phyloP scores from a whole-genome alignment of 2,329 filamentous ascomycete species.

The Cryphonectria naterciae region DNA sequence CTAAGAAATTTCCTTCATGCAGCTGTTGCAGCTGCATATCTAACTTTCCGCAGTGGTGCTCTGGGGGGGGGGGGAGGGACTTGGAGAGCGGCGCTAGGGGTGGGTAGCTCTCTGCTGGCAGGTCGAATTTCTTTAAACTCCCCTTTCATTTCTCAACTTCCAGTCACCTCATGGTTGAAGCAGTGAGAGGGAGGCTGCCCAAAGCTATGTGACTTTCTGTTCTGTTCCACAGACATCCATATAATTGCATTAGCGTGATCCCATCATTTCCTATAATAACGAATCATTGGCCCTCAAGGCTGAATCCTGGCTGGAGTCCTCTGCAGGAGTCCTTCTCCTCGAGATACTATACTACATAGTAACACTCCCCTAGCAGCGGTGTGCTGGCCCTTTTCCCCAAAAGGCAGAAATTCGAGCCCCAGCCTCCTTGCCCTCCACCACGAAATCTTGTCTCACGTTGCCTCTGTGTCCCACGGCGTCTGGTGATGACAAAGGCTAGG shows the following conservation, averaged over 20 bases:
- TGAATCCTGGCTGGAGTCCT: background rate
- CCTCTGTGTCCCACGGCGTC: background rate
- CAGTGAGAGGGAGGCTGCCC: background rate
- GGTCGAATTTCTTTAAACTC: too few species aligned
- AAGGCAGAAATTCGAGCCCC: background rate
- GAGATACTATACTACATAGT: background rate
- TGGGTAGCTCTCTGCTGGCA: too few species aligned
- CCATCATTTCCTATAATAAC: too few species aligned
- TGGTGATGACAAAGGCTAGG: background rate
- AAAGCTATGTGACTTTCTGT: background rate
- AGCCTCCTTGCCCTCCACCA: background rate
- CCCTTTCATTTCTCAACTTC: background rate
- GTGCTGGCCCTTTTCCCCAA: background rate
- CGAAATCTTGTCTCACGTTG: background rate
- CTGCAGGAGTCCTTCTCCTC: too few species aligned
- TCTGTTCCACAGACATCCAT: background rate
- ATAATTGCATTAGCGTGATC: too few species aligned
- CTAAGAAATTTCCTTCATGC: too few species aligned
- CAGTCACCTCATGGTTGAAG: background rate
- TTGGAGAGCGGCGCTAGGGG: too few species aligned
- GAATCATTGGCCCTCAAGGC: too few species aligned
- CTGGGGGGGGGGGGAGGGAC: too few species aligned
- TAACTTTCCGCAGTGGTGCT: too few species aligned
- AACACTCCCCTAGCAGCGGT: background rate
- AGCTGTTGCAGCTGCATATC: too few species aligned